Base-by-base conservation (phyloP, 768 basidiomycete genomes). In the Leccinum arenicola region DNA sequence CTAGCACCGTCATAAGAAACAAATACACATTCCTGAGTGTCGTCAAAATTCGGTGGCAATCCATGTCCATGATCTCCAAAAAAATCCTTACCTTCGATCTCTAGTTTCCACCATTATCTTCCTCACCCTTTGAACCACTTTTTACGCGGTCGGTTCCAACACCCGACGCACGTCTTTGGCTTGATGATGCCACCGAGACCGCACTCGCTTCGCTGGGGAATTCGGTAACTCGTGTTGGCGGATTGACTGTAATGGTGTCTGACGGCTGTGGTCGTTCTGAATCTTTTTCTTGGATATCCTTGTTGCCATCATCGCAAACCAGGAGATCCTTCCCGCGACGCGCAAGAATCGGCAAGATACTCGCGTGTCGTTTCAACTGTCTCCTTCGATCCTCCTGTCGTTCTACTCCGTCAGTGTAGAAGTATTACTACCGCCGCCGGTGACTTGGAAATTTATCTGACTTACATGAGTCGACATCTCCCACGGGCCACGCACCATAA, bases 31-130 rank as follows among this genome's bases (percentile, higher is more conserved):
- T 48, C 33, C 19, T 56, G 57, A 27, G 31, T 3, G 11, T 60
- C 40, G 8, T 59, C 36, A 6, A 6, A 35, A 27, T 15, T 60
- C 6, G 40, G 36, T 8, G 4, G 12, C 3, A 3, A 9, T 48
- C 49, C 47, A 4, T 60, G 23, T 2, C 29, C 57, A 3, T 48
- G 55, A 48, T 66, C 61, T 6, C 68, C 70, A 51, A 73, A 71
- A 6, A 66, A 58, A 52, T 68, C 68, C 4, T 49, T 53, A 3
- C 51, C 69, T 57, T 63, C 58, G 10, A 64, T 27, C 15, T 61
- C 60, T 36, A 36, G 35, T 50, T 21, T 54, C 54, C 7, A 12
- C 21, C 36, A 19, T 4, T 25, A 6, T 31, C 58, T 33, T 21
- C 36, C 31, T 50, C 54, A 14, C 14, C 33, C 1, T 10, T n/a